Evolutionary conservation across 176 grass and related monocot species (phyloP), one percentile per base, ranked within the genome.

Genomic region (Typha latifolia): DNA sequence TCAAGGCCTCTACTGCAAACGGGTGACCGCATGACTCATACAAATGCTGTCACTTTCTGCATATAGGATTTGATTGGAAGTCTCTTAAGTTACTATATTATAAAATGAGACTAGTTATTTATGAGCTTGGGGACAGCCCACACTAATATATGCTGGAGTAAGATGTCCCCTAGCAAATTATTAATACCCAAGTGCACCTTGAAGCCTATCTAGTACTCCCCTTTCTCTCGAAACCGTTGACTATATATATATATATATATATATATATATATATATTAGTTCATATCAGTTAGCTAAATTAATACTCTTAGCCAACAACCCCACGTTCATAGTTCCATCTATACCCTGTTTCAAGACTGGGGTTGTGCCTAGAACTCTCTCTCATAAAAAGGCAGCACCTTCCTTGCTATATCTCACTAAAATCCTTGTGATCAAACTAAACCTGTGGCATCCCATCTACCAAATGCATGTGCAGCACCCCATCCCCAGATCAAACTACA

Each of bases 301-400:
- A 59, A 10, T 19, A 19, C 14, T 3, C 53, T 8, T 19, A 11
- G 16, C 53, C 53, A 9, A 2, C 20, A 59, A 59, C 11, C 20
- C 53, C 53, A 59, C 18, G 53, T 59, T 59, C 51, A 55, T 59
- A 59, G 20, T 59, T 22, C n/a, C 22, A 59, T 59, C 53, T 59
- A 43, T 10, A 10, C 53, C 14, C 14, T 59, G 2, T n/a, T 29
- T 22, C 20, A 11, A 21, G 53, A 9, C 1, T 19, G 2, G n/a
- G 20, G 53, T 19, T 59, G 15, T 59, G 5, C 20, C 18, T 21
- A 59, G 37, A 43, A 43, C 1, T 43, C 37, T 43, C 27, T 29
- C 27, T 43, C 5, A 9, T 43, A 43, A 43, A 43, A 21, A 59
- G n/a, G 6, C 16, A 22, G 16, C 53, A 22, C 5, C n/a, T 59